Conservation (phyloP, 306 rosid species). For the Argentina anserina region DNA sequence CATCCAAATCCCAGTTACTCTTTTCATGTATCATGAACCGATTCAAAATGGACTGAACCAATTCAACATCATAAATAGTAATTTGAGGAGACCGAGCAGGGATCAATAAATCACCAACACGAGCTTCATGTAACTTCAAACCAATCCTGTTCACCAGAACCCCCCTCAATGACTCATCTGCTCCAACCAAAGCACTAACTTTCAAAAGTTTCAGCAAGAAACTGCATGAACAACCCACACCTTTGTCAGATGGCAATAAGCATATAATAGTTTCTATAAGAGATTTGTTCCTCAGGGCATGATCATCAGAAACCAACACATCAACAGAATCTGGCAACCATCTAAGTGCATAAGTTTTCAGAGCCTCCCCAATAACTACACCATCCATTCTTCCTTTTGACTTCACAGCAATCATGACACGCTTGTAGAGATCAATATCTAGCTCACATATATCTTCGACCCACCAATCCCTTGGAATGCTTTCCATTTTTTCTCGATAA, state of each 20-base stretch:
- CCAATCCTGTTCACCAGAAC: conserved; percentile 59
- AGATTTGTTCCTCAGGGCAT: conserved; percentile 63
- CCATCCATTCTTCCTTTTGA: conserved; percentile 98
- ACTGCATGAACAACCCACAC: conserved; percentile 63
- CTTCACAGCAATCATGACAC: conserved; percentile 75
- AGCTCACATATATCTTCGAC: conserved; percentile 96
- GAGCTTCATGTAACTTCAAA: conserved; percentile 75
- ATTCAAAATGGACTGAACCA: conserved; percentile 61
- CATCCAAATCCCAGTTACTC: conserved; percentile 28
- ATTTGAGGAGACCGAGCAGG: conserved; percentile 66
- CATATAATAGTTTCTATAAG: conserved; percentile 84
- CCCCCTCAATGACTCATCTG: conserved; percentile 54
- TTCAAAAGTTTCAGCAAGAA: conserved; percentile 84
- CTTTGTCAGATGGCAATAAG: conserved; percentile 66
- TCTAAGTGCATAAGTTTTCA: conserved; percentile 72
- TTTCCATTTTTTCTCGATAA: conserved; percentile 45
- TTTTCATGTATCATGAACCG: conserved; percentile 45
- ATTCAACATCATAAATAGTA: conserved; percentile 59
- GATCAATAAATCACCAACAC: conserved; percentile 64
- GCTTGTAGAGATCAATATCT: conserved; percentile 81
- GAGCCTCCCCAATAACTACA: conserved; percentile 83
- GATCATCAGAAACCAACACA: conserved; percentile 71
- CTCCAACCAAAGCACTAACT: conserved; percentile 79
- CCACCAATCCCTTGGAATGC: conserved; percentile 96
- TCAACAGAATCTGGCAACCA: conserved; percentile 95